phyloP scores from a whole-genome alignment of 257 asterid genomes.

The Prunella vulgaris region DNA sequence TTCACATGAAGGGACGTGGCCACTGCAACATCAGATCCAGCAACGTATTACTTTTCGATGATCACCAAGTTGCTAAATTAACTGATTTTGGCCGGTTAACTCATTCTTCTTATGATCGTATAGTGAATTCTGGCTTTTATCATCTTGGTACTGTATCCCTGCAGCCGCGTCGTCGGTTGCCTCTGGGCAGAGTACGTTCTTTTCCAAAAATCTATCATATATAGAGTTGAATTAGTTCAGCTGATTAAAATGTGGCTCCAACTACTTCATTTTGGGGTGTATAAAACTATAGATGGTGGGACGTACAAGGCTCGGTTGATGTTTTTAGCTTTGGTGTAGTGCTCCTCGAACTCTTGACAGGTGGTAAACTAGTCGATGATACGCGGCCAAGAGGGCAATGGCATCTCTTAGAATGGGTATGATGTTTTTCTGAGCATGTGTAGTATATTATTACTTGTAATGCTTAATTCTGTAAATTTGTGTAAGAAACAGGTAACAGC shows the following conservation, averaged over 20 bases:
- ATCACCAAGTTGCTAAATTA: conserved; percentile 47
- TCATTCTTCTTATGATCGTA: not conserved
- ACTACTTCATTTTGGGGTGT: too few relatives aligned
- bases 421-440: not conserved
- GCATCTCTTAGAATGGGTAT: conserved; percentile 29
- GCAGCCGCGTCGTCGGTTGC: too few relatives aligned
- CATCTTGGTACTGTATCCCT: too few relatives aligned
- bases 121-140: too few relatives aligned
- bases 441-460: too few relatives aligned
- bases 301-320: conserved; percentile 1
- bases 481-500: too few relatives aligned
- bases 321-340: conserved; percentile 34
- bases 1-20: conserved; percentile 11
- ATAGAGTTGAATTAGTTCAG: too few relatives aligned
- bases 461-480: too few relatives aligned
- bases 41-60: conserved; percentile 24
- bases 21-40: conserved; percentile 21
- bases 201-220: too few relatives aligned
- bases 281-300: not conserved
- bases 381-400: conserved; percentile 20
- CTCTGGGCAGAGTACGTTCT: too few relatives aligned
- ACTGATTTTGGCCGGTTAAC: conserved; percentile 42
- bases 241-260: too few relatives aligned
- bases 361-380: conserved; percentile 17
- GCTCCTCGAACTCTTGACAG: conserved; percentile 29